phyloP scores from a whole-genome alignment of 73 alveolate genomes.

The Blepharisma stoltei region DNA sequence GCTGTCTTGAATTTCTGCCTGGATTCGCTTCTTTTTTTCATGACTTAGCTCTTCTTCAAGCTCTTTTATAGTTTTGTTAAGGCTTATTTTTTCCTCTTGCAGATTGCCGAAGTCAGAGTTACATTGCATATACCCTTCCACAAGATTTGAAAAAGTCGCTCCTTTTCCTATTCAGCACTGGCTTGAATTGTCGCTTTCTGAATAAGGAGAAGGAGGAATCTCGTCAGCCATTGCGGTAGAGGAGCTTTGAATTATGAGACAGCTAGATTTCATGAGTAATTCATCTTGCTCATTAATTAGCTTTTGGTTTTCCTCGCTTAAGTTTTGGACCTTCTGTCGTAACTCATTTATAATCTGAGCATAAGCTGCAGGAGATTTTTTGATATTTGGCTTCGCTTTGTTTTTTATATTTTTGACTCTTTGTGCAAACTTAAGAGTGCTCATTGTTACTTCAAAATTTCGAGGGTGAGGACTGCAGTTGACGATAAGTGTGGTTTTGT shows the following conservation, averaged over 20 bases:
- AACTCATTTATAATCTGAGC: constrained; percentile 4
- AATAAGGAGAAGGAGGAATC: neutral
- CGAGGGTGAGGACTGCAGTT: constrained; percentile 78
- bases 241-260: neutral
- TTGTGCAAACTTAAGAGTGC: constrained; percentile 89
- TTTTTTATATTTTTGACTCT: constrained; percentile 76
- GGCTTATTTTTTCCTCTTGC: neutral
- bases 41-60: neutral
- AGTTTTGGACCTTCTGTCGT: neutral
- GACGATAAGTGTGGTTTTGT: constrained; percentile 73
- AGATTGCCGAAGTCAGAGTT: neutral
- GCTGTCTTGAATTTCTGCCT: neutral
- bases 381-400: constrained; percentile 52
- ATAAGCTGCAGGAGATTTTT: constrained; percentile 42
- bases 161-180: neutral
- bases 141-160: neutral
- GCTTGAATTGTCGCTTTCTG: neutral
- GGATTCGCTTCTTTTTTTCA: neutral
- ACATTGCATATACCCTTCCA: no score
- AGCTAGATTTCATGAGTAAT: neutral
- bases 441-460: constrained; percentile 75
- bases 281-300: neutral
- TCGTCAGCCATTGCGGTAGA: neutral
- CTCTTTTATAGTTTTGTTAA: neutral
- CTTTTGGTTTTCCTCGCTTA: neutral